These are phyloP conservation scores for Opeltia flavorubescens DNA, from an alignment of 495 filamentous ascomycete genomes.

Conservation along the genomic window DNA sequence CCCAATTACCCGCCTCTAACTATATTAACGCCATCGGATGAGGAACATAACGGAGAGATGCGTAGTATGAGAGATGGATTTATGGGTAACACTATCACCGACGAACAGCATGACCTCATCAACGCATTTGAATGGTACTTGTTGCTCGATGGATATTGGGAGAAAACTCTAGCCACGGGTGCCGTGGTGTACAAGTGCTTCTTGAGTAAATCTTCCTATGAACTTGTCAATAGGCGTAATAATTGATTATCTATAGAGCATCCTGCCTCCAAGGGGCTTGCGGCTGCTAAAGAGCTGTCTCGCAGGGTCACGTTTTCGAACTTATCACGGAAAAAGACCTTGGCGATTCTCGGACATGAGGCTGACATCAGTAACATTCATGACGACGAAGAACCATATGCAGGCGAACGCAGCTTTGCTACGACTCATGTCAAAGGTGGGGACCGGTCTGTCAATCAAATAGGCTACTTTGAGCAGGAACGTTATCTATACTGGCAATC, in stretches of 20 bases:
- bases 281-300: conserved; percentile 51
- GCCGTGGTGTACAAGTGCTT: conserved; percentile 58
- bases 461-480: neutral
- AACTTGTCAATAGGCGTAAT: neutral
- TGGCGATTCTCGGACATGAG: conserved; percentile 10
- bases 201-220: conserved; percentile 40
- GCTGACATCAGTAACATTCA: conserved; percentile 8
- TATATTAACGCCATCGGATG: conserved; percentile 25
- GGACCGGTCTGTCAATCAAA: neutral
- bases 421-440: neutral
- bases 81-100: conserved; percentile 45
- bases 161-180: conserved; percentile 53
- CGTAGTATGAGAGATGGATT: conserved; percentile 41
- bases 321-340: conserved; percentile 19
- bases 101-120: conserved; percentile 57
- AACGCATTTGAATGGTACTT: conserved; percentile 75
- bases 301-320: conserved; percentile 29
- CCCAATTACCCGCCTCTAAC: conserved; percentile 29
- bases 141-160: conserved; percentile 53
- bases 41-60: conserved; percentile 4
- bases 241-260: conserved; percentile 20
- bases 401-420: too few species aligned
- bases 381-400: conserved; percentile 8
- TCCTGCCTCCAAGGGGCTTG: conserved; percentile 31
- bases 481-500: conserved; percentile 35